These are phyloP conservation scores for Sporobolomyces pararoseus DNA, from an alignment of 768 basidiomycete species.

Conservation along the genomic window DNA sequence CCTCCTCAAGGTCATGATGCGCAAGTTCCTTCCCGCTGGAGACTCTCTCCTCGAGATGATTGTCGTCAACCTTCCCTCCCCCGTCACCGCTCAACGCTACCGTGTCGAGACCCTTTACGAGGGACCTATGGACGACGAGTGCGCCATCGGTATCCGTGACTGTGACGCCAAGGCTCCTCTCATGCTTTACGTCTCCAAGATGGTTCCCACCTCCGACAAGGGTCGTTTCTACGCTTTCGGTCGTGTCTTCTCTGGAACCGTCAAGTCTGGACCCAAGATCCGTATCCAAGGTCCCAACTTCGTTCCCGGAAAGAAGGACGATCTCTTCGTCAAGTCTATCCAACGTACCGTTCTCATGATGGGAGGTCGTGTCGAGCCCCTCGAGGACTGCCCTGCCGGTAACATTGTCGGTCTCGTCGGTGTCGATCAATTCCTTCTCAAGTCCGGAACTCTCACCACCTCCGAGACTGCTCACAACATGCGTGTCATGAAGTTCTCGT, in stretches of 20 bases:
- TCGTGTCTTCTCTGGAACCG: constrained; percentile 98
- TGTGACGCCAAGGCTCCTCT: constrained; percentile 95
- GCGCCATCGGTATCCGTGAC: constrained; percentile 95
- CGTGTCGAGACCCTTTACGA: constrained; percentile 99
- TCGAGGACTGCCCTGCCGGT: constrained; percentile 97
- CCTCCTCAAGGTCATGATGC: constrained; percentile 96
- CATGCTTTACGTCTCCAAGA: constrained; percentile 98
- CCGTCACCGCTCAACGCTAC: constrained; percentile 92
- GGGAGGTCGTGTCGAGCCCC: constrained; percentile 97
- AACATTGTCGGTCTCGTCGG: constrained; percentile 99
- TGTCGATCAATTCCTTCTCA: constrained; percentile 99
- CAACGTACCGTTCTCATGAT: constrained; percentile 99
- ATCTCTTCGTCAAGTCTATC: constrained; percentile 94
- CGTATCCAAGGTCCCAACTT: constrained; percentile 99
- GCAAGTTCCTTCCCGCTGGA: constrained; percentile 98
- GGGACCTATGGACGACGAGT: constrained; percentile 99
- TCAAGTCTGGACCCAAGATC: constrained; percentile 93
- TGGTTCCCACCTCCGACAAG: constrained; percentile 99
- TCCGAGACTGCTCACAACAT: constrained; percentile 99
- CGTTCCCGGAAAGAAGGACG: constrained; percentile 96
- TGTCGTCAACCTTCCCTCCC: constrained; percentile 97
- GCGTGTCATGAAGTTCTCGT: constrained; percentile 99
- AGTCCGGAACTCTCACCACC: constrained; percentile 95
- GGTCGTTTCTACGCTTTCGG: constrained; percentile 99
- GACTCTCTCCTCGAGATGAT: constrained; percentile 99